Percentiles rank a stretch among this genome's conserved stretches.
phyloP scores from a whole-genome alignment of 2,329 filamentous ascomycete genomes.

The Metarhizium sp. region DNA sequence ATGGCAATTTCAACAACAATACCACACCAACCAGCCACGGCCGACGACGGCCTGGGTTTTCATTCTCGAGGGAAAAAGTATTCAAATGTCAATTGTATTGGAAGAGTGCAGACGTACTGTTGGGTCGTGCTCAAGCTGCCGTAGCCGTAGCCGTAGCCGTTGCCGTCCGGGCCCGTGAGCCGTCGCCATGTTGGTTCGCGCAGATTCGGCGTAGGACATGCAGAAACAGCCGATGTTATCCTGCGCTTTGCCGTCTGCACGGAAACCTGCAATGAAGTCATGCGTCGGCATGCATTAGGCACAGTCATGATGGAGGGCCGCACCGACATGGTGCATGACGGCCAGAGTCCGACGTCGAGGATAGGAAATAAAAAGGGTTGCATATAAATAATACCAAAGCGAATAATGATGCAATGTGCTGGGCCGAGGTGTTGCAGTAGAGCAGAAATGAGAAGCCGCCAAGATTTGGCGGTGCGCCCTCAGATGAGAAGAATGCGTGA shows the following conservation, averaged over 20 bases:
- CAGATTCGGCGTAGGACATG: background rate
- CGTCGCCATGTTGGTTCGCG: background rate
- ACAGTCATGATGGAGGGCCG: background rate
- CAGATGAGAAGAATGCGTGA: too few species aligned
- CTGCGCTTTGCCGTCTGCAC: background rate
- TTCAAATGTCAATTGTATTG: too few species aligned
- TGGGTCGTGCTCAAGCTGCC: background rate
- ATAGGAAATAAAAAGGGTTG: too few species aligned
- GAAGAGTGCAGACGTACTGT: background rate
- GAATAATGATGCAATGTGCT: too few species aligned
- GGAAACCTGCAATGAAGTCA: background rate
- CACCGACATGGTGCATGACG: background rate
- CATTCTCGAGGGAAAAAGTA: background rate
- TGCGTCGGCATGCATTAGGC: background rate
- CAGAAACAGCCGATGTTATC: background rate
- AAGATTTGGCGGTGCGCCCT: too few species aligned
- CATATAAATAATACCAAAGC: too few species aligned
- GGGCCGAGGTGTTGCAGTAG: too few species aligned
- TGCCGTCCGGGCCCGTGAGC: background rate
- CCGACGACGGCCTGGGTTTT: background rate
- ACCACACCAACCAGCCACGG: background rate
- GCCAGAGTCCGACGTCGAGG: background rate
- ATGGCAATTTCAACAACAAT: background rate
- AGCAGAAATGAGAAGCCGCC: too few species aligned
- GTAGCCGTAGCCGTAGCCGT: background rate